Percentiles rank a stretch among this genome's conserved stretches.
phyloP scores from a whole-genome alignment of 2,329 filamentous ascomycete genomes.

The Didymellaceae sp. region DNA sequence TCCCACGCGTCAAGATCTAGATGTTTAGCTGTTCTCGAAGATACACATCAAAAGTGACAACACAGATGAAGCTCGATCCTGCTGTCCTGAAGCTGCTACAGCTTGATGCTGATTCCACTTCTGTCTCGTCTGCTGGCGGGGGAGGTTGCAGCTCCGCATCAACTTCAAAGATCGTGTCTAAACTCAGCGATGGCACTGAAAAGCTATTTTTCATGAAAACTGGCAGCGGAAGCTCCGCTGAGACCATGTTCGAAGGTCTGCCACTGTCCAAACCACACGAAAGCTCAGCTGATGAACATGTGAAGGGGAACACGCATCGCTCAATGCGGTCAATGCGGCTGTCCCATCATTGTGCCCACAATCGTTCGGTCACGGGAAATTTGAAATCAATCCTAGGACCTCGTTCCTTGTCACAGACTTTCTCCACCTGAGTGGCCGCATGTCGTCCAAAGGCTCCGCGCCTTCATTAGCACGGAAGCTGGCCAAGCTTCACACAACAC shows the following conservation, averaged over 20 bases:
- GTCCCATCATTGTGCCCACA: constrained; percentile 79
- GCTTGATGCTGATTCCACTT: constrained; percentile 62
- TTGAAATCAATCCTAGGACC: constrained; percentile 56
- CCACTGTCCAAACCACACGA: neutral
- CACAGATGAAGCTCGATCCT: constrained; percentile 67
- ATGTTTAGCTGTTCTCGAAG: neutral
- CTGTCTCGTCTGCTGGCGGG: constrained; percentile 66
- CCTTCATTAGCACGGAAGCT: constrained; percentile 75
- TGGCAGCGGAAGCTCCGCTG: constrained; percentile 64
- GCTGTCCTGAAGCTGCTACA: constrained; percentile 67
- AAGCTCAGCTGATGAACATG: constrained; percentile 15
- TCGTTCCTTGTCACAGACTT: constrained; percentile 77
- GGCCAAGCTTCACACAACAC: constrained; percentile 77
- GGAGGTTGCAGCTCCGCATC: constrained; percentile 70
- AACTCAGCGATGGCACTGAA: constrained; percentile 56
- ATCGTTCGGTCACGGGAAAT: constrained; percentile 73
- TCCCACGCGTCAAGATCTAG: neutral
- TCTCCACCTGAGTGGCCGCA: constrained; percentile 61
- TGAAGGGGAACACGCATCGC: constrained; percentile 78
- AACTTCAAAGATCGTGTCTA: constrained; percentile 65
- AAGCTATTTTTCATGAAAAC: constrained; percentile 76
- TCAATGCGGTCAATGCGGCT: constrained; percentile 77
- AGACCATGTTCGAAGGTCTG: constrained; percentile 72
- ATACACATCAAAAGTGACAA: constrained; percentile 17
- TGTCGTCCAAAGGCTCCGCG: constrained; percentile 35